These are phyloP conservation scores for Salinomyces thailandicus DNA, from an alignment of 2,329 filamentous ascomycete species.

Conservation along the genomic window DNA sequence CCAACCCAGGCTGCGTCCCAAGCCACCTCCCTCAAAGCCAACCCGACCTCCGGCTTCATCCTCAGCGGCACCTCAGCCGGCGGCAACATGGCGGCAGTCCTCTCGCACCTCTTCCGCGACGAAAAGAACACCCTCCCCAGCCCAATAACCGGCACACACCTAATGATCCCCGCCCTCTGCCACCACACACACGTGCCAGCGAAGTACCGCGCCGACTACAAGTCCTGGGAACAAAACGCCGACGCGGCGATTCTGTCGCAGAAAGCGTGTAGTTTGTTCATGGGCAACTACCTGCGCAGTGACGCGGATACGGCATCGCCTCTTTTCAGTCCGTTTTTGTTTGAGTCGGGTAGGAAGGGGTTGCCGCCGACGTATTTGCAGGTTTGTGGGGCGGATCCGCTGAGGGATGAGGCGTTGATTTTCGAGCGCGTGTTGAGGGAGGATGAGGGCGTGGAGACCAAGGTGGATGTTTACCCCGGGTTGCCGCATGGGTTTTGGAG, in stretches of 20 bases:
- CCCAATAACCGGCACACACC: conserved; percentile 36
- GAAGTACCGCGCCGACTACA: conserved; percentile 31
- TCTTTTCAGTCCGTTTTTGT: conserved; percentile 22
- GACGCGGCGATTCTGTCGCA: conserved; percentile 17
- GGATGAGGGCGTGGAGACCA: conserved; percentile 31
- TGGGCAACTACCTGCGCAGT: conserved; percentile 11
- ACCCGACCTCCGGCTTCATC: conserved; percentile 39
- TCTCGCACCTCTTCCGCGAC: conserved; percentile 35
- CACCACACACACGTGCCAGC: conserved; percentile 31
- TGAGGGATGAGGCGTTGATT: conserved; percentile 40
- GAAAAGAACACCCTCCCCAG: conserved; percentile 29
- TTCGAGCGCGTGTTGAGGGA: conserved; percentile 34
- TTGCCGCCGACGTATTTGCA: conserved; percentile 39
- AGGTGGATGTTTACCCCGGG: conserved; percentile 33
- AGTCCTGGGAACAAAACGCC: conserved; percentile 27
- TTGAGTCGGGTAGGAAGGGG: conserved; percentile 25
- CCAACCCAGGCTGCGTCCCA: conserved; percentile 28
- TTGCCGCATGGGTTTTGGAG: conserved; percentile 36
- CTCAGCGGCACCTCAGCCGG: conserved; percentile 43
- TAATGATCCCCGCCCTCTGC: conserved; percentile 38
- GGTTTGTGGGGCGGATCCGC: conserved; percentile 39
- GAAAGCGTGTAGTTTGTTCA: conserved; percentile 13
- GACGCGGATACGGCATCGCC: conserved; percentile 20
- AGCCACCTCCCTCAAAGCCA: conserved; percentile 26
- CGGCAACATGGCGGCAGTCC: conserved; percentile 41